A percentile compares a stretch with the other conserved stretches of the same genome.
Conservation (phyloP, 1,284 basidiomycete genomes). For the Cryptococcus sp. region DNA sequence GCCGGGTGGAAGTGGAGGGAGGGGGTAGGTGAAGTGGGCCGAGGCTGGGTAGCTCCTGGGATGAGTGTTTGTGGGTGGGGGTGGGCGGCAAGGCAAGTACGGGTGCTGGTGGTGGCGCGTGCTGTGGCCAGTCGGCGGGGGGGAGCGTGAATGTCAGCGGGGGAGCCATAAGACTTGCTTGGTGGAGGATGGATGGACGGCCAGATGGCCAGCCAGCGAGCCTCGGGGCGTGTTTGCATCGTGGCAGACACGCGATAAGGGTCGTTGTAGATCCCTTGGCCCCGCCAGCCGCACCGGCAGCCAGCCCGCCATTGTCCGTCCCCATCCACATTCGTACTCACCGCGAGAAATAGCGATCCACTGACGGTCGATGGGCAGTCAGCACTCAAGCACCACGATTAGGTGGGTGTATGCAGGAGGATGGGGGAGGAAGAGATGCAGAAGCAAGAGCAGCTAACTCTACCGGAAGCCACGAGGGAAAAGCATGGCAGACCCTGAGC, state of each 20-base stretch:
- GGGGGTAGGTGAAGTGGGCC: not conserved
- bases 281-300: too few relatives aligned
- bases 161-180: not conserved
- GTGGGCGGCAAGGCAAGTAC: not conserved
- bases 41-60: not conserved
- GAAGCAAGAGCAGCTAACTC: too few relatives aligned
- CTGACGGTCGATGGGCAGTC: not conserved
- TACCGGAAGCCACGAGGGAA: too few relatives aligned
- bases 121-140: not conserved
- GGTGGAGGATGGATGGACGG: not conserved
- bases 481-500: too few relatives aligned
- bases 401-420: too few relatives aligned
- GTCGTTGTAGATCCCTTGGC: slow-evolving; percentile 1
- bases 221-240: slow-evolving; percentile 14
- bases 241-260: slow-evolving; percentile 18
- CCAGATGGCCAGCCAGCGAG: not conserved
- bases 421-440: too few relatives aligned
- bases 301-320: too few relatives aligned
- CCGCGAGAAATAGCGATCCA: not conserved
- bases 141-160: not conserved
- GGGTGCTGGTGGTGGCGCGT: not conserved
- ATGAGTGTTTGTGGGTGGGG: not conserved
- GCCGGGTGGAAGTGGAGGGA: not conserved
- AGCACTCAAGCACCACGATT: not conserved
- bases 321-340: too few relatives aligned